These are phyloP conservation scores for Oryza punctata DNA, from an alignment of 176 grass and related monocot species.

Conservation along the genomic window DNA sequence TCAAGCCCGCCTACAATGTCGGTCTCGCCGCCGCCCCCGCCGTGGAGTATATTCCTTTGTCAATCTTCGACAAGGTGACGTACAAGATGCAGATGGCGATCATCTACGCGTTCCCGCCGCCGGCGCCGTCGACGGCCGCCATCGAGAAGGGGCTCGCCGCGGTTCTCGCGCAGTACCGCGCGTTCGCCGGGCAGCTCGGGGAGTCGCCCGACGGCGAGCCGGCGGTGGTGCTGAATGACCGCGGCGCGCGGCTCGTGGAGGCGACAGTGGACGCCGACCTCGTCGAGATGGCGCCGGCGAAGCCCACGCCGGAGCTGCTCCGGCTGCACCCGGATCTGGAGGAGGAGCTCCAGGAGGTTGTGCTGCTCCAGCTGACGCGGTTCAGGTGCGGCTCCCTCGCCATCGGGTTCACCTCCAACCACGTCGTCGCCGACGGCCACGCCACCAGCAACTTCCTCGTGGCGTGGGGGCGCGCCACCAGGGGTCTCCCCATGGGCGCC, in stretches of 20 bases:
- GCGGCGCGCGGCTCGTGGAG: conserved; percentile 51
- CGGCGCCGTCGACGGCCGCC: conserved; percentile 48
- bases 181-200: conserved; percentile 56
- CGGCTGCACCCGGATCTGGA: conserved; percentile 45
- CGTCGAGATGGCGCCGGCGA: conserved; percentile 30
- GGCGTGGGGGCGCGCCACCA: conserved; percentile 61
- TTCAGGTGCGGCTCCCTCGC: conserved; percentile 58
- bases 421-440: conserved; percentile 58
- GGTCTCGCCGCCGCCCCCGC: neutral
- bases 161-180: conserved; percentile 46
- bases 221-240: conserved; percentile 56
- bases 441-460: conserved; percentile 64
- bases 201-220: conserved; percentile 32
- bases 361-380: conserved; percentile 61
- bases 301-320: conserved; percentile 52
- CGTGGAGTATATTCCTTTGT: conserved; percentile 38
- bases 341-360: conserved; percentile 39
- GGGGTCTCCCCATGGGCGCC: conserved; percentile 28
- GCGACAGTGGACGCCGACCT: conserved; percentile 44
- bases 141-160: conserved; percentile 49
- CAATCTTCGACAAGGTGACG: conserved; percentile 65
- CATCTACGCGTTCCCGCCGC: conserved; percentile 69
- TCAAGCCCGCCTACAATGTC: conserved; percentile 53
- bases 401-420: conserved; percentile 53
- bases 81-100: conserved; percentile 53